Conservation (phyloP, 108 stramenopile genomes). For the Pseudonitzschia multiseries region DNA sequence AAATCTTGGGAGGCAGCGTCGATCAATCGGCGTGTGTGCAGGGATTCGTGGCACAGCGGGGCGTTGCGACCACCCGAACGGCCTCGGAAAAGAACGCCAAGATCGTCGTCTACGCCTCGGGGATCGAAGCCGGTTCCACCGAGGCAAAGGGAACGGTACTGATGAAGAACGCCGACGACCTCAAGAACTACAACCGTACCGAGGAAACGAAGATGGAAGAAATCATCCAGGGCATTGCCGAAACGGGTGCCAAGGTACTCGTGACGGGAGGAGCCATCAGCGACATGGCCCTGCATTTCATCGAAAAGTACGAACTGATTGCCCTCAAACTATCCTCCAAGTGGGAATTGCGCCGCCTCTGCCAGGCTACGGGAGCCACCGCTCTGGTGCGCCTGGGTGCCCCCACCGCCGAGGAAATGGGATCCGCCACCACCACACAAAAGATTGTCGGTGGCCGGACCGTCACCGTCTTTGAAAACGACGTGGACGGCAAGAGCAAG, state of each 20-base stretch:
- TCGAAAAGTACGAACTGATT: slow-evolving; percentile 92
- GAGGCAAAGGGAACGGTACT: slow-evolving; percentile 99
- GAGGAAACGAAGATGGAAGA: slow-evolving; percentile 98
- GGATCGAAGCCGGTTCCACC: slow-evolving; percentile 92
- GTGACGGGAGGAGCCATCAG: slow-evolving; percentile 90
- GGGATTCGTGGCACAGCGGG: slow-evolving; percentile 93
- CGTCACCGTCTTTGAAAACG: slow-evolving; percentile 88
- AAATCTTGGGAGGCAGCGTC: slow-evolving; percentile 91
- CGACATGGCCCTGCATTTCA: slow-evolving; percentile 97
- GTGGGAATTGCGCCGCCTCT: slow-evolving; percentile 97
- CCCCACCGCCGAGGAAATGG: slow-evolving; percentile 97
- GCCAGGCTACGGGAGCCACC: slow-evolving; percentile 92
- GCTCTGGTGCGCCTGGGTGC: slow-evolving; percentile 95
- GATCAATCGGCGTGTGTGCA: slow-evolving; percentile 78
- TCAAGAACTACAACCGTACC: slow-evolving; percentile 95
- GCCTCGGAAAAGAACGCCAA: slow-evolving; percentile 75
- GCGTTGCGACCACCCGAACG: slow-evolving; percentile 78
- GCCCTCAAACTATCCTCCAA: slow-evolving; percentile 91
- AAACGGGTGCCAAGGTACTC: slow-evolving; percentile 89
- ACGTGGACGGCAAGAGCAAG: slow-evolving; percentile 55
- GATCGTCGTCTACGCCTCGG: slow-evolving; percentile 94
- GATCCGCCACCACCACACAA: slow-evolving; percentile 70
- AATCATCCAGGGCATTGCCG: slow-evolving; percentile 92
- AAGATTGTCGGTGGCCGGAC: slow-evolving; percentile 91
- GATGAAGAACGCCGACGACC: slow-evolving; percentile 97